Evolutionary conservation across 2,329 filamentous ascomycete genomes (phyloP), one percentile per base, ranked within the genome.

Genomic region (Grosmannia penicillata): DNA sequence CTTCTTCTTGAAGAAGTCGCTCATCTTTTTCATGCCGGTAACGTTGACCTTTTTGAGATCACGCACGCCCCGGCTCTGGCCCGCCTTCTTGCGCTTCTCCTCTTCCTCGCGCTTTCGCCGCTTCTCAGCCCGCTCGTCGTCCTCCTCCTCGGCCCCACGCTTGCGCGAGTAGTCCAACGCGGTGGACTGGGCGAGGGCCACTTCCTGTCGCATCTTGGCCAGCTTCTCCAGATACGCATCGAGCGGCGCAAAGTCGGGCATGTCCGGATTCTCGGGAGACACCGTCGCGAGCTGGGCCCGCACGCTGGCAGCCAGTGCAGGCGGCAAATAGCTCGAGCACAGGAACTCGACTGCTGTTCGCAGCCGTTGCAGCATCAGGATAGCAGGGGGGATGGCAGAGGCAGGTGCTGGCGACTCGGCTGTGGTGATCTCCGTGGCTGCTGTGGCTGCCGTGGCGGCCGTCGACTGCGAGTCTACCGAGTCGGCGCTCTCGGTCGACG

Each of bases 21-120:
- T 94, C 72, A 98, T 72, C 65, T 96, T 98, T 70, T 82, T 91
- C 91, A 98, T 98, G 2, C 91, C 91, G 18, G 62, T 74, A 0
- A 81, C 87, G 59, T 96, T 82, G 34, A 87, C 89, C 62, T 96
- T 98, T 56, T 82, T 82, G 51, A 98, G 56, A 34, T 87, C 72
- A 53, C 77, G 78, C 1, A 95, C 75, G 1, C 75, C 87, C 22
- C 76, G 68, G 45, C 82, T 91, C 59, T 83, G 72, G 19, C 64
- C 66, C 3, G 72, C 74, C 61, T 93, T 87, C 59, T 78, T 87
- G 56, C 75, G 79, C 61, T 79, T 82, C 42, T 94, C 87, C 42
- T 94, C 87, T 44, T 94, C 89, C 36, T 94, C 86, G 59, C 80
- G 75, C 56, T 78, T 87, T 31, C 79, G 67, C 62, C 81, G 87